Percentiles rank a stretch among this genome's conserved stretches.
These are phyloP conservation scores for Scolecobasidium constrictum DNA, from an alignment of 2,329 filamentous ascomycete genomes.

Conservation along the genomic window DNA sequence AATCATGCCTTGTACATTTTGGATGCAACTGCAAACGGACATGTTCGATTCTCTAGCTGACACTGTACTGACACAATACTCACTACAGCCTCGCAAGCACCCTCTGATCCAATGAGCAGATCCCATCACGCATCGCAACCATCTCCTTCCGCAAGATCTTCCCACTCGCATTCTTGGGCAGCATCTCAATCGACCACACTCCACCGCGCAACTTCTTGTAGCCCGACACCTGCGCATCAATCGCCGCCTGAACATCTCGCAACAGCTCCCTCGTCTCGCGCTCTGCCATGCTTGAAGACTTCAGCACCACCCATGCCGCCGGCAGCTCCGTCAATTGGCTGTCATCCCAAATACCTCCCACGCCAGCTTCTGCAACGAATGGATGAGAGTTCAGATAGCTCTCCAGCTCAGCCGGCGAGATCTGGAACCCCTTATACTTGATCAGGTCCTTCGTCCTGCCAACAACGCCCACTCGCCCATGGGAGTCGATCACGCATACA, in stretches of 20 bases:
- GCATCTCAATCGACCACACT: neutral
- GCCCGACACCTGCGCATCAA: conserved; percentile 28
- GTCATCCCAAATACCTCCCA: conserved; percentile 17
- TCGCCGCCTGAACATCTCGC: conserved; percentile 19
- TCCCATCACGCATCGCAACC: neutral
- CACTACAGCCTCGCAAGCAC: neutral
- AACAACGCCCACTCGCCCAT: conserved; percentile 25
- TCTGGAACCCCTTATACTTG: conserved; percentile 34
- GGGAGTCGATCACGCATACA: conserved; percentile 26
- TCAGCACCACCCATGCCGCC: conserved; percentile 27
- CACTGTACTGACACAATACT: no score
- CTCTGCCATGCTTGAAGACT: conserved; percentile 13
- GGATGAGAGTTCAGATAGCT: conserved; percentile 26
- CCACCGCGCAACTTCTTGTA: conserved; percentile 27
- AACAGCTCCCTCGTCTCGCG: conserved; percentile 16
- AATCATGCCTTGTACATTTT: neutral
- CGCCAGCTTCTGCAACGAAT: conserved; percentile 24
- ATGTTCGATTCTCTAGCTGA: no score
- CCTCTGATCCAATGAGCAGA: neutral
- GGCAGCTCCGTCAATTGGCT: conserved; percentile 28
- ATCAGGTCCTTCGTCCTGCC: conserved; percentile 32
- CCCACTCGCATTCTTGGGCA: conserved; percentile 7
- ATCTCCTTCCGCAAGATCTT: conserved; percentile 10
- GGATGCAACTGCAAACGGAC: no score
- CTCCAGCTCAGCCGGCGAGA: conserved; percentile 29